These are phyloP conservation scores for Penicillium sp. DNA, from an alignment of 2,329 filamentous ascomycete genomes.

Conservation along the genomic window DNA sequence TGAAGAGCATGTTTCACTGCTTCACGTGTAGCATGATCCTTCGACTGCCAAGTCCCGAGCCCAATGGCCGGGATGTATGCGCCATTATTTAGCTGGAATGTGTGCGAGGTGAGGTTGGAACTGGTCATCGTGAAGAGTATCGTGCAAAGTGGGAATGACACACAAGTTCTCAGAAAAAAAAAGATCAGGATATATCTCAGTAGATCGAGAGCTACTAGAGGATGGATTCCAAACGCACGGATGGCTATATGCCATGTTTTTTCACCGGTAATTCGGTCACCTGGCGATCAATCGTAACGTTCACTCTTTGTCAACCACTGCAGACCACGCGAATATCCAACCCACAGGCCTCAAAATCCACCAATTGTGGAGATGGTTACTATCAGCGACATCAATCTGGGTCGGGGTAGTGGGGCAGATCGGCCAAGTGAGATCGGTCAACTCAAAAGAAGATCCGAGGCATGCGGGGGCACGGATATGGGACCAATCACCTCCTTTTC, in stretches of 20 bases:
- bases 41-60: constrained; percentile 65
- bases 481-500: not conserved
- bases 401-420: constrained; percentile 40
- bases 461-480: not conserved
- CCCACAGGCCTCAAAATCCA: not conserved
- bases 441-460: not conserved
- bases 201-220: not conserved
- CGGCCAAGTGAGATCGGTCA: constrained; percentile 22
- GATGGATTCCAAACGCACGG: not conserved
- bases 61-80: constrained; percentile 1
- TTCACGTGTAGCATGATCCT: constrained; percentile 55
- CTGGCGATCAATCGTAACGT: too few relatives aligned
- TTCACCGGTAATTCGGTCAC: too few relatives aligned
- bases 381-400: not conserved
- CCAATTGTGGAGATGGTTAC: too few relatives aligned
- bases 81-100: constrained; percentile 1
- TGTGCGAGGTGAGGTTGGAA: not conserved
- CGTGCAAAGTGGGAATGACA: not conserved
- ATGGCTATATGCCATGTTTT: not conserved
- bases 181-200: not conserved
- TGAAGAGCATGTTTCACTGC: constrained; percentile 52
- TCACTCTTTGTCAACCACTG: not conserved
- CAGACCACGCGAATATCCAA: not conserved
- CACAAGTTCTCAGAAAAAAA: too few relatives aligned
- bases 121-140: not conserved